Evolutionary conservation across 495 filamentous ascomycete genomes (phyloP), one percentile per base, ranked within the genome.

Genomic region (Pseudomonodictys pantanalensis): DNA sequence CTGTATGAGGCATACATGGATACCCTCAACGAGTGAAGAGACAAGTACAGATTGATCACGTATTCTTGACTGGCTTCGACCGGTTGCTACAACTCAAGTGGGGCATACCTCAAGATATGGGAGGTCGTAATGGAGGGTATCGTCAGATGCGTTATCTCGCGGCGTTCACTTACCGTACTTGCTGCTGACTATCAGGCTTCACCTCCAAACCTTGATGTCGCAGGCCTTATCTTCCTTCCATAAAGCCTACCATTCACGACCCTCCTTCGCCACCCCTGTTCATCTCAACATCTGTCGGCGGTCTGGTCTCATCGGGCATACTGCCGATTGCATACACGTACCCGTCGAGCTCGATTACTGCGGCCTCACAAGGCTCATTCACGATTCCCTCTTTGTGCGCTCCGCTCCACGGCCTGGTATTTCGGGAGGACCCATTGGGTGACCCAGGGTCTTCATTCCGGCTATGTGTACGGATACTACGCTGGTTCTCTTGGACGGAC

Each of bases 191-290:
- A 24, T 38, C 43, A 41, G 25, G 23, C 22, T 35, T 50, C 54
- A 52, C 45, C 39, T 46, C 20, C 28, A 23, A 38, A 42, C 44
- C 6, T 42, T n/a, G 22, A 38, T 48, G 30, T 42, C 18, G 49
- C 42, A 39, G 20, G 25, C 30, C 59, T 62, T 62, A 62, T 55
- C 60, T 63, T 5, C 8, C n/a, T 15, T 8, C 33, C 4, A 35
- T n/a, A n/a, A n/a, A 20, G 17, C 59, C 52, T 23, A 42, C 60
- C 32, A 57, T 26, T 48, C 51, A 26, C 51, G 33, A 24, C 52
- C 18, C 29, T 48, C 12, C 49, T 22, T 45, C 23, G 29, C 38
- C 8, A 24, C 26, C 60, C 53, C 15, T 58, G 47, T 28, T 38
- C 54, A 39, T 35, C 32, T 12, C 18, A 53, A 32, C 38, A 24